Evolutionary conservation across 176 grass and related monocot genomes (phyloP), one percentile per base, ranked within the genome.

Genomic region (Carex myosuroides): DNA sequence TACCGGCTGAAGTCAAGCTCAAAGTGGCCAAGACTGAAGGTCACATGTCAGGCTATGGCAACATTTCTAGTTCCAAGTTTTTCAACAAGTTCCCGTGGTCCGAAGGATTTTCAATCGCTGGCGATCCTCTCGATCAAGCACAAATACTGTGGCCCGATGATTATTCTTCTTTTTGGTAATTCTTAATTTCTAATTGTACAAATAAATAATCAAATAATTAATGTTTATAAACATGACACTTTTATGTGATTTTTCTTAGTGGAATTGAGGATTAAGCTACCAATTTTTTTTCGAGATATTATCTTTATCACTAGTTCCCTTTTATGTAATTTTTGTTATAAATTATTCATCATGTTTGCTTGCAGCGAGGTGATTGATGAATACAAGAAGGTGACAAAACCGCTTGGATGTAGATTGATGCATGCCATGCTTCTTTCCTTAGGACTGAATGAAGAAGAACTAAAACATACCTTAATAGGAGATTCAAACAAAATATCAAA

Each of bases 1-100:
- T 81, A 18, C 88, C 91, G 22, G 62, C 55, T 13, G 2, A 55
- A 3, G 60, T 70, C 12, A 97, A 94, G 88, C 60, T 85, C 16
- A 87, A 59, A 9, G 91, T 87, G 5, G 85, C 56, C 1, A 87
- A 91, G 10, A 18, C 48, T 20, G 18, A 17, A 0, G 82, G 73
- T 2, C 65, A 83, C 16, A 0, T 3, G 46, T 33, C n/a, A 58
- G 89, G 91, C 22, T 93, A 90, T 79, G 91, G 94, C 29, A 6
- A 18, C 4, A 83, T 67, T 37, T 83, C 91, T 29, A 90, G 87
- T 63, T 70, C 84, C 37, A 79, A 53, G 5, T 86, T 72, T 55
- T 90, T 89, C 91, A 22, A 85, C 48, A 90, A 85, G 85, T 84
- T 74, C 48, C 90, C 90, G 85, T 97, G 94, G 90, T 92, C 90